Evolutionary conservation across 257 asterid species (phyloP).

Genomic region (Rubia yunnanensis): DNA sequence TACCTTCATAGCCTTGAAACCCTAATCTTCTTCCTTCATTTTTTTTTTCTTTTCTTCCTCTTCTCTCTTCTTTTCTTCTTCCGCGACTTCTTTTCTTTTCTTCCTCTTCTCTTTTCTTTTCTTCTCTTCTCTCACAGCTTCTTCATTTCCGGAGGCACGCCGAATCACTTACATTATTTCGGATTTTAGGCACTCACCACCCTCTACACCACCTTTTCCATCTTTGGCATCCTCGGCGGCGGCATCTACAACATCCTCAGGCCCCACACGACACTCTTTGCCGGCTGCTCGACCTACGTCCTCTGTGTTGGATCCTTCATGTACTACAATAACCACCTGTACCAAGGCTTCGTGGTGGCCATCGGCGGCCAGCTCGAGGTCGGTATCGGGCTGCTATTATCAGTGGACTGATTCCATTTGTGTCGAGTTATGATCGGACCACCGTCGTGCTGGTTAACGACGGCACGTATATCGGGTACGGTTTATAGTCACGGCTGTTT

Average conservation of each 20-base stretch:
- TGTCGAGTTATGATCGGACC: slow-evolving; percentile 39
- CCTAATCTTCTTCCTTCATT: too few species aligned
- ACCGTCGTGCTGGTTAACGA: slow-evolving; percentile 71
- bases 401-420: slow-evolving; percentile 78
- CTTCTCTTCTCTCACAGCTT: too few species aligned
- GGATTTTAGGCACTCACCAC: slow-evolving; percentile 99
- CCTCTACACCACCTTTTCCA: slow-evolving; percentile 81
- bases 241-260: slow-evolving; percentile 86
- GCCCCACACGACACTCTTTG: slow-evolving; percentile 51
- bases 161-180: too few species aligned
- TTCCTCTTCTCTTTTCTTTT: too few species aligned
- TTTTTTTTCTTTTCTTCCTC: too few species aligned
- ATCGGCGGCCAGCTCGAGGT: slow-evolving; percentile 84
- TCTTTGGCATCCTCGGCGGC: slow-evolving; percentile 86
- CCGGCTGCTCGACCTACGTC: slow-evolving; percentile 79
- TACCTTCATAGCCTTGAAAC: too few species aligned
- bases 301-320: slow-evolving; percentile 76
- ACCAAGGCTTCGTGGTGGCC: slow-evolving; percentile 62
- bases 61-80: too few species aligned
- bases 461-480: slow-evolving; percentile 67
- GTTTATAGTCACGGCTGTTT: too few species aligned
- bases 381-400: slow-evolving; percentile 89
- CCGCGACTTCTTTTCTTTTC: too few species aligned
- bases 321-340: slow-evolving; percentile 71
- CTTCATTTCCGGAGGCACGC: too few species aligned